Conservation (phyloP, 1,139 yeast species). For the Yamadazyma aaseri region DNA sequence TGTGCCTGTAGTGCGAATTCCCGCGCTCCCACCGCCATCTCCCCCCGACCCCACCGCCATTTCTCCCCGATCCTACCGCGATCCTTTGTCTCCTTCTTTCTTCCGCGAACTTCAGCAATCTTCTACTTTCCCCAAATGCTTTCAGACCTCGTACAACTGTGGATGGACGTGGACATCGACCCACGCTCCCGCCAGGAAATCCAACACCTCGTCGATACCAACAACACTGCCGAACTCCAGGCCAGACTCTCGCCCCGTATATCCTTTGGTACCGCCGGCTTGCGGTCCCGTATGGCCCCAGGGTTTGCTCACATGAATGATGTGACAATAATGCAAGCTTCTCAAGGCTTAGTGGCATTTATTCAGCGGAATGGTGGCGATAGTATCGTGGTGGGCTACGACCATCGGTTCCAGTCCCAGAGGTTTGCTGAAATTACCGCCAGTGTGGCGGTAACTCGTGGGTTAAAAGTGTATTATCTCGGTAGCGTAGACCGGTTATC, state of each 20-base stretch:
- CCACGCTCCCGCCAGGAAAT: constrained; percentile 59
- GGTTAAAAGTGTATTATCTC: constrained; percentile 67
- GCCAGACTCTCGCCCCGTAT: constrained; percentile 56
- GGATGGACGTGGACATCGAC: constrained; percentile 53
- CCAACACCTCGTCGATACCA: constrained; percentile 34
- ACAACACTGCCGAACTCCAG: constrained; percentile 47
- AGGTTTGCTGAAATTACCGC: constrained; percentile 81
- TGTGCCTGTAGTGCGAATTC: too few relatives aligned
- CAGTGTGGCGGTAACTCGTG: constrained; percentile 64
- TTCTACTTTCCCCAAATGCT: too few relatives aligned
- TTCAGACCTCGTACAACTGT: constrained; percentile 21
- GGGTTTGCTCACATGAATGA: constrained; percentile 90
- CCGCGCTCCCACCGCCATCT: too few relatives aligned
- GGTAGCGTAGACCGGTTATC: constrained; percentile 39
- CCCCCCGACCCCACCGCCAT: too few relatives aligned
- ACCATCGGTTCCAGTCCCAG: constrained; percentile 80
- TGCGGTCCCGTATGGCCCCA: constrained; percentile 84
- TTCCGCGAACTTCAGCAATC: too few relatives aligned
- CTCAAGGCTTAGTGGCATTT: constrained; percentile 83
- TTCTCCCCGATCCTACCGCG: too few relatives aligned
- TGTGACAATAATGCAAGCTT: constrained; percentile 85
- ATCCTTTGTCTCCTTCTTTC: too few relatives aligned
- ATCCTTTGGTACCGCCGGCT: constrained; percentile 92
- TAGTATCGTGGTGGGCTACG: constrained; percentile 82
- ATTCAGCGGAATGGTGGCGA: constrained; percentile 23